Evolutionary conservation across 768 basidiomycete genomes (phyloP).

Genomic region (Suillus tomentosus): DNA sequence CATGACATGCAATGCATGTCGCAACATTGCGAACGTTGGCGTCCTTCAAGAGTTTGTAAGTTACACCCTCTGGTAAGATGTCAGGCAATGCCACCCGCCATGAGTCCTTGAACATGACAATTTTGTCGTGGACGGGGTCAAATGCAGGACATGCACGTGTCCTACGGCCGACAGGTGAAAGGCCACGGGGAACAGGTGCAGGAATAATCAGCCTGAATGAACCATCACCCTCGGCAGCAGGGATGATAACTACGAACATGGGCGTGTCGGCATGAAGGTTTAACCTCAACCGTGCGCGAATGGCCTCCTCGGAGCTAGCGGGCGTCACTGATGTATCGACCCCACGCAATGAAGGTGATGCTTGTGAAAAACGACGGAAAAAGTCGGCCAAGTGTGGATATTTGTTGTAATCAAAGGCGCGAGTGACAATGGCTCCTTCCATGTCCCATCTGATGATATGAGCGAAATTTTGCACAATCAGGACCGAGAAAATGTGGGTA

Average conservation of each 20-base stretch:
- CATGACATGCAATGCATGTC: neutral
- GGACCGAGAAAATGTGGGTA: constrained; percentile 19
- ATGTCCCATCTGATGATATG: constrained; percentile 19
- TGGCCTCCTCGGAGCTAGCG: neutral
- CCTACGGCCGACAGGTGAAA: neutral
- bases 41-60: constrained; percentile 22
- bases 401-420: constrained; percentile 24
- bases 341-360: constrained; percentile 18
- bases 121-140: neutral
- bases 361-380: constrained; percentile 26
- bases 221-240: neutral
- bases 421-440: constrained; percentile 16
- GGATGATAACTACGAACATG: neutral
- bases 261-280: neutral
- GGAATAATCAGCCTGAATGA: neutral
- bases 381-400: constrained; percentile 20
- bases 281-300: neutral
- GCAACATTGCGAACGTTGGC: constrained; percentile 27
- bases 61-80: constrained; percentile 24
- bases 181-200: neutral
- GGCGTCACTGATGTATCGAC: constrained; percentile 25
- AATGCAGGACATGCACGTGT: constrained; percentile 5
- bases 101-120: constrained; percentile 4
- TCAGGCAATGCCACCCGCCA: neutral
- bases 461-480: constrained; percentile 13